Base-by-base conservation (phyloP, 768 basidiomycete species). In the Pleurotus platypus region DNA sequence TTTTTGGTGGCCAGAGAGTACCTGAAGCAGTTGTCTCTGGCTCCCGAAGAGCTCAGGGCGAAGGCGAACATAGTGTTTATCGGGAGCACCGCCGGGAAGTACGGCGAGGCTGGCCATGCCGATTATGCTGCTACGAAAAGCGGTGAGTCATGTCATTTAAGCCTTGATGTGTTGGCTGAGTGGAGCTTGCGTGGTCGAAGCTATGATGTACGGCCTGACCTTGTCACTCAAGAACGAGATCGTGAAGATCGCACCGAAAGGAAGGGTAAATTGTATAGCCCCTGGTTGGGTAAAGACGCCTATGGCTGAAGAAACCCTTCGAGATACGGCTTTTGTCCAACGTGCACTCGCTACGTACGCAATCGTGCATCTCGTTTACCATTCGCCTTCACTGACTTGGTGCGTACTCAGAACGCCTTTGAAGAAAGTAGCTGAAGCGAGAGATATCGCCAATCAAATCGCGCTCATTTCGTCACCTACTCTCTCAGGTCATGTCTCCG, bases 161-260 rank as follows among this genome's bases (percentile, higher is more conserved):
- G 18, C 7, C 1, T 27, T 20, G 4, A 53, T 43, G 12, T 11
- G 15, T 4, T n/a, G 42, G 42, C 42, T 16, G 9, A 16, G 20
- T 45, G 42, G 42, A 16, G 20, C 5, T 45, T 38, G 15, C 9
- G 4, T 59, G 5, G 26, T 49, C 35, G 15, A 16, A 87, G 87
- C 81, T 4, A 77, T 88, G 74, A 89, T 89, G 87, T 85, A 87
- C 59, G 90, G 88, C 1, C 64, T 90, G 35, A 81, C 80, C 3
- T 69, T 85, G 62, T 75, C 83, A 4, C 75, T 90, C 61, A 90
- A 91, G 71, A 91, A 90, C 67, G 89, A 92, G 69, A 89, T 90
- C 55, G 89, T 92, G 46, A 82, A 82, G 69, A 80, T 90, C 58
- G 87, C 88, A 0, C 85, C 87, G 0, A 76, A 69, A 55, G 90